These are phyloP conservation scores for Xylaria hypoxylon DNA, from an alignment of 2,329 filamentous ascomycete species.

Conservation along the genomic window DNA sequence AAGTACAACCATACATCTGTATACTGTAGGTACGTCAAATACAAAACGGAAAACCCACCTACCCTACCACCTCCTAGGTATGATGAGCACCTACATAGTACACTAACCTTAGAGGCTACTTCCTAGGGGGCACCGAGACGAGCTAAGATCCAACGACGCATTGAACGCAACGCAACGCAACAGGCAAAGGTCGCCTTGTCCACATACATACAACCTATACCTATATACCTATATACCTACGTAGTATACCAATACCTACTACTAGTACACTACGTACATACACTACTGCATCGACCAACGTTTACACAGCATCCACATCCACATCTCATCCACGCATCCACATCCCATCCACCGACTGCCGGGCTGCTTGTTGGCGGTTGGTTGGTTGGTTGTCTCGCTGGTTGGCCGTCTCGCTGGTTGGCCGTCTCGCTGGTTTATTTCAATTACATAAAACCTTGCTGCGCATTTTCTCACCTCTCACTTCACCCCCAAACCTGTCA, in stretches of 20 bases:
- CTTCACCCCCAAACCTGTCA: slow-evolving; percentile 53
- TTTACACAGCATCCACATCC: too few species aligned
- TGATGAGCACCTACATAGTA: background rate
- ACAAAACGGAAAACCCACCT: slow-evolving; percentile 14
- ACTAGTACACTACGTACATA: too few species aligned
- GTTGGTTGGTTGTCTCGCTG: too few species aligned
- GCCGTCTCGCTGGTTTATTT: slow-evolving; percentile 43
- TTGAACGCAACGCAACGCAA: slow-evolving; percentile 9
- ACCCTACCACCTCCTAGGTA: background rate
- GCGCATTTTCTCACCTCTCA: slow-evolving; percentile 55
- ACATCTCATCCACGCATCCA: slow-evolving; percentile 1
- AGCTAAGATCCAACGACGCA: slow-evolving; percentile 16
- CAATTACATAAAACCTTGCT: slow-evolving; percentile 63
- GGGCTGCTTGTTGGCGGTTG: too few species aligned
- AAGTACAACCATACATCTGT: background rate
- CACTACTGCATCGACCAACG: too few species aligned
- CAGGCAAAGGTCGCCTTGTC: slow-evolving; percentile 18
- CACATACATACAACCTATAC: slow-evolving; percentile 6
- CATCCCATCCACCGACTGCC: background rate
- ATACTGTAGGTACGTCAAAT: slow-evolving; percentile 7
- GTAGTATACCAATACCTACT: too few species aligned
- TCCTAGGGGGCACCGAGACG: slow-evolving; percentile 5
- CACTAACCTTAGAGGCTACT: too few species aligned
- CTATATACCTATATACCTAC: background rate
- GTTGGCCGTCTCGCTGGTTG: background rate